A percentile compares a stretch with the other conserved stretches of the same genome.
These are phyloP conservation scores for Papiliotrema fonsecae DNA, from an alignment of 1,284 basidiomycete genomes.

Conservation along the genomic window DNA sequence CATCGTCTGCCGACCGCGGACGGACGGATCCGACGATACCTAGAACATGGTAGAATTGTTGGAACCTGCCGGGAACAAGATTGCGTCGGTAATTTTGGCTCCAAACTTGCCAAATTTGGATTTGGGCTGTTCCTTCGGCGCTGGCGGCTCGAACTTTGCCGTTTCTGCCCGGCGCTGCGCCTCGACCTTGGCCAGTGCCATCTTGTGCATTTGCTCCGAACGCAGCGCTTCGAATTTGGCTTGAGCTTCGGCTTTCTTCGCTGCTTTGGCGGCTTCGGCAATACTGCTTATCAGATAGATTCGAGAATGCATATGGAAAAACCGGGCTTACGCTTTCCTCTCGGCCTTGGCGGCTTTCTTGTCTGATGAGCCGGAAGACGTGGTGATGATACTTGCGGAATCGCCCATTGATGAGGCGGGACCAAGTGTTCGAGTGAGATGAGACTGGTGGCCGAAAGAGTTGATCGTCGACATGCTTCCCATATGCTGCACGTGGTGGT, in stretches of 20 bases:
- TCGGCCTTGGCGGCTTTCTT: conserved; percentile 26
- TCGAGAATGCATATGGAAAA: neutral
- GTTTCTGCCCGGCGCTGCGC: conserved; percentile 22
- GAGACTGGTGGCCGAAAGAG: too few relatives aligned
- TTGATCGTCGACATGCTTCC: neutral
- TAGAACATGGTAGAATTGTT: conserved; percentile 25
- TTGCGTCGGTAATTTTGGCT: conserved; percentile 24
- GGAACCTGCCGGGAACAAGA: conserved; percentile 24
- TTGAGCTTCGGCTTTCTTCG: conserved; percentile 26
- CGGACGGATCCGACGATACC: too few relatives aligned
- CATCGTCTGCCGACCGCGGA: too few relatives aligned
- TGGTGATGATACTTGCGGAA: conserved; percentile 10
- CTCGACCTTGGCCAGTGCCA: conserved; percentile 24
- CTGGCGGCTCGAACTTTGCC: conserved; percentile 9
- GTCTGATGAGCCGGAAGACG: conserved; percentile 20
- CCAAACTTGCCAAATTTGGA: conserved; percentile 29
- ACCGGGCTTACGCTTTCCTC: conserved; percentile 25
- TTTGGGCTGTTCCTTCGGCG: conserved; percentile 10
- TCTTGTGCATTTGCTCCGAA: conserved; percentile 31
- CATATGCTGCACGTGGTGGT: too few relatives aligned
- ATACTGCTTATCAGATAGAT: conserved; percentile 12
- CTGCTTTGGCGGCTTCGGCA: conserved; percentile 22
- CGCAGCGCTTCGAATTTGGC: conserved; percentile 37
- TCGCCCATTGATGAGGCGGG: conserved; percentile 6
- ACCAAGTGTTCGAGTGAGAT: too few relatives aligned